phyloP scores from a whole-genome alignment of 495 filamentous ascomycete genomes.

The Monascus purpureus region DNA sequence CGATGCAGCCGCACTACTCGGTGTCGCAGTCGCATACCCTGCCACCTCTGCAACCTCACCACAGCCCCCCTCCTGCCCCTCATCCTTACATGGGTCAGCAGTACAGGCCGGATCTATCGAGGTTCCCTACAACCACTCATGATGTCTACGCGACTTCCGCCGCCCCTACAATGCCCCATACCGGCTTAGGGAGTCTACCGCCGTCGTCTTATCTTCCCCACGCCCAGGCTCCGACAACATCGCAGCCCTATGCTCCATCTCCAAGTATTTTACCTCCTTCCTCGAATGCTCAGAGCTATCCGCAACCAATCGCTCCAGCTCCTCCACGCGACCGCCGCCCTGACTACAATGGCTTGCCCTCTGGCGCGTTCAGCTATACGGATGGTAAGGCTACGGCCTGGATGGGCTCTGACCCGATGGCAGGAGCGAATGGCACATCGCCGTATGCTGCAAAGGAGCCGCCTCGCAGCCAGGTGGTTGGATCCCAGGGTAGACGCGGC shows the following conservation, averaged over 20 bases:
- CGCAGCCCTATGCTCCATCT: conserved; percentile 46
- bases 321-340: conserved; percentile 44
- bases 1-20: conserved; percentile 44
- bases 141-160: conserved; percentile 38
- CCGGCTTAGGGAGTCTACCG: conserved; percentile 46
- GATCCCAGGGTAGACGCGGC: conserved; percentile 78
- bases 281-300: conserved; percentile 49
- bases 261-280: conserved; percentile 51
- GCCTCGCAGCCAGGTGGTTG: conserved; percentile 77
- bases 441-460: conserved; percentile 33
- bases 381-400: conserved; percentile 29
- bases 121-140: conserved; percentile 48
- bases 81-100: conserved; percentile 44
- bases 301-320: conserved; percentile 58
- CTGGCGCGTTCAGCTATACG: conserved; percentile 40
- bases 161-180: conserved; percentile 35
- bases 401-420: conserved; percentile 23
- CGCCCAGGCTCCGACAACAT: conserved; percentile 33
- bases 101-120: conserved; percentile 48
- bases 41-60: conserved; percentile 53
- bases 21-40: conserved; percentile 52
- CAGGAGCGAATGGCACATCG: conserved; percentile 25
- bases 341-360: conserved; percentile 44
- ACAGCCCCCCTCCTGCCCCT: conserved; percentile 31
- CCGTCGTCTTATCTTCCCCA: conserved; percentile 38